Evolutionary conservation across 2,329 filamentous ascomycete genomes (phyloP), one percentile per base, ranked within the genome.

Genomic region (Sporothrix schenckii): DNA sequence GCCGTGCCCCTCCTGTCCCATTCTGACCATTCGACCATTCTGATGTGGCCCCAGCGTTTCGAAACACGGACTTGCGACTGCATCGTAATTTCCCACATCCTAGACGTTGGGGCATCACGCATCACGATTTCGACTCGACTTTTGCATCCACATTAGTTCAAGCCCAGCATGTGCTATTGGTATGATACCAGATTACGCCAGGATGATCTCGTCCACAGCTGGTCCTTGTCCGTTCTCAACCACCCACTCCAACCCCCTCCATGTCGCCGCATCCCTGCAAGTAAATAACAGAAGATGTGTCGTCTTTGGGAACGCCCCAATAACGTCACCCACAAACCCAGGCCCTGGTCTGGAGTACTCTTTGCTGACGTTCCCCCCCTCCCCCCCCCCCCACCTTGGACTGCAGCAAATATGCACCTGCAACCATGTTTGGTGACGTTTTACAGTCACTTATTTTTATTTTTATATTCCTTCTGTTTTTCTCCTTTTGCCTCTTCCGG

Each of bases 311-410:
- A 14, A 61, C 21, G 41, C 27, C 11, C 10, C 39, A 47, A 47
- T 27, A 63, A 63, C 58, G 58, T 30, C 58, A 47, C 39, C 2
- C 9, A 24, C 47, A 63, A 63, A 21, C 58, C 39, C 58, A 63
- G 58, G 39, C 21, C 39, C 39, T n/a, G 24, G 21, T 7, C 44
- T 61, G 30, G 24, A 13, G 44, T 53, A 54, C 68, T 68, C 65
- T 71, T 9, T 65, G 70, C 72, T 74, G 63, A 72, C 54, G 50
- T 16, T 50, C 52, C 41, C 71, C 70, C 73, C 72, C 71, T n/a
- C n/a, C n/a, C n/a, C n/a, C n/a, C n/a, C n/a, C n/a, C n/a, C n/a
- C n/a, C n/a, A n/a, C n/a, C 73, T 74, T 73, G 56, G 70, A 49
- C 53, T 71, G 70, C 69, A 69, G 72, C 70, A 68, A 34, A 65